Evolutionary conservation across 306 rosid genomes (phyloP), one percentile per base, ranked within the genome.

Genomic region (Alnus glutinosa): DNA sequence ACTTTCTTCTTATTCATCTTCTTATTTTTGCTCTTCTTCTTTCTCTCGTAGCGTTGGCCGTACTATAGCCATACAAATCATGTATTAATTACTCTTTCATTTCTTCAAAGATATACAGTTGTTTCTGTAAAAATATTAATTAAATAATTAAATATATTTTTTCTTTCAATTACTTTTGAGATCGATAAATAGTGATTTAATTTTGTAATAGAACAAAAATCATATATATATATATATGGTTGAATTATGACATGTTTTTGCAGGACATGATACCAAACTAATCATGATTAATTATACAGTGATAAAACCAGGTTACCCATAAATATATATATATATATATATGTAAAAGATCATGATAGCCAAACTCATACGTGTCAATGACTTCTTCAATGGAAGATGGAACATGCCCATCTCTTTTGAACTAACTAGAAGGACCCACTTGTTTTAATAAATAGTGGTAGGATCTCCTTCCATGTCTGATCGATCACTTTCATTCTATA

Each of bases 11-110:
- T n/a, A 30, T 36, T 75, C 10, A 4, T 42, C 23, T 32, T 6
- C 59, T 28, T 46, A 4, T n/a, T 4, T 48, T 64, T 49, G 34
- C 4, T 30, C 32, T 9, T 19, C 48, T 51, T 54, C 5, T 2
- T 15, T 19, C 47, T 74, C 16, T 11, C 11, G 7, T 67, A 37
- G 19, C 12, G 19, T 67, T 67, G 13, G 8, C 16, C 49, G 69
- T 52, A 79, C 39, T 15, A 37, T 74, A 64, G 50, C 16, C 59
- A 34, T 9, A 72, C 19, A 72, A 61, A 64, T 50, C 12, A 37
- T 67, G 71, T 18, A 37, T 67, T 44, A 18, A 0, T 16, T 12
- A 8, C 0, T 16, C 28, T 67, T 67, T 67, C 28, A 39, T 39
- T 67, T 67, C 14, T 7, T 18, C 14, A 9, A 16, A 37, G 71